Base-by-base conservation (phyloP, 352 stramenopile genomes). In the Blastocystis hominis region DNA sequence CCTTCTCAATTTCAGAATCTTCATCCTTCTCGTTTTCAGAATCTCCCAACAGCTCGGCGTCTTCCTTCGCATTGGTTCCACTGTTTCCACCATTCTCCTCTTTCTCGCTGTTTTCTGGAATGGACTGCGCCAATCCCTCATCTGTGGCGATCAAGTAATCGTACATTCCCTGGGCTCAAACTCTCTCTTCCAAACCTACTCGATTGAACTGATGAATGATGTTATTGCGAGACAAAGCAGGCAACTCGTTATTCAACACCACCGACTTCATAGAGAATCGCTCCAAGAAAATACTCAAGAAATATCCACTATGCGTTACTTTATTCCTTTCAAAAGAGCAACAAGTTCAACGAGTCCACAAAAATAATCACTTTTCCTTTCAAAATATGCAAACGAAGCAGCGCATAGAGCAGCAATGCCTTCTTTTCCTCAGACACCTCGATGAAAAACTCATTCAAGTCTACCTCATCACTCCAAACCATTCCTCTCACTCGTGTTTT, bases 121-220 rank as follows among this genome's bases (percentile, higher is more conserved):
- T 92, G 0, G 89, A 90, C 13, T 91, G 91, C 91, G 13, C 92
- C 6, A 98, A 93, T 84, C 94, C 97, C 89, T 97, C 95, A 89
- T 99, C 96, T 7, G 96, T 98, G 5, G 96, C 96, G 88, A 99
- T 98, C 13, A 99, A 90, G 90, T 98, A 98, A 88, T 99, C 96
- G 90, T 98, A 98, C 42, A 98, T 93, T 1, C 96, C 97, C 61
- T 93, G 89, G 5, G 24, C 54, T 84, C 34, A 84, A 20, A 3
- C n/a, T 5, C 20, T 20, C 66, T n/a, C 34, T 36, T 77, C 87
- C n/a, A 92, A 24, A 70, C 38, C 42, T 30, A 84, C 72, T 17
- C 59, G 17, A 90, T 97, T 96, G 90, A 93, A 97, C 90, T 96
- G 92, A 47, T 96, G 91, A 50, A 98, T 94, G 89, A 98, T 98